phyloP scores from a whole-genome alignment of 306 rosid species.

The Dicorynia guianensis region DNA sequence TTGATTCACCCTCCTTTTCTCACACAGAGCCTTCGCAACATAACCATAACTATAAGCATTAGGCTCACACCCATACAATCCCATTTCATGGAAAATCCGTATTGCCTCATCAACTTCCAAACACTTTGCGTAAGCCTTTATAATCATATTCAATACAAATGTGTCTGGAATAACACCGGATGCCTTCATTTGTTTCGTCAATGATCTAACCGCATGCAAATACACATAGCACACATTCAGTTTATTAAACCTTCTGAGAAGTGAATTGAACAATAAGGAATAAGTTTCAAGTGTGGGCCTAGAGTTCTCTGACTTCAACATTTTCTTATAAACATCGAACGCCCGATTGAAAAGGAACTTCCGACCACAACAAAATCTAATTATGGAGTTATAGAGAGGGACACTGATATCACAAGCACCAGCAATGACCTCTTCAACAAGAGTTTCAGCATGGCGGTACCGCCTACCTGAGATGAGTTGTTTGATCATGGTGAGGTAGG shows the following conservation, averaged over 20 bases:
- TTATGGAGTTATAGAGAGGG: slow-evolving; percentile 75
- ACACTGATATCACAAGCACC: slow-evolving; percentile 80
- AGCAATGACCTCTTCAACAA: slow-evolving; percentile 68
- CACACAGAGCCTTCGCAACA: slow-evolving; percentile 81
- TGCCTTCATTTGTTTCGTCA: slow-evolving; percentile 82
- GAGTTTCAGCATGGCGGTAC: slow-evolving; percentile 72
- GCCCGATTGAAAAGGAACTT: slow-evolving; percentile 71
- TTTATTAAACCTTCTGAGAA: slow-evolving; percentile 41
- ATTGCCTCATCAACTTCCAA: slow-evolving; percentile 82
- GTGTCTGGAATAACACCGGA: slow-evolving; percentile 85
- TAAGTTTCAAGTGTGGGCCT: slow-evolving; percentile 85
- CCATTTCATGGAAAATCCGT: slow-evolving; percentile 79
- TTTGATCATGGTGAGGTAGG: slow-evolving; percentile 72
- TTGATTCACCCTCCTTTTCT: slow-evolving; percentile 82
- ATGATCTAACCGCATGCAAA: slow-evolving; percentile 39
- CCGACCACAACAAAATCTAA: slow-evolving; percentile 72
- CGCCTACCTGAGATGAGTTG: slow-evolving; percentile 62
- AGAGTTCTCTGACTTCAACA: slow-evolving; percentile 60
- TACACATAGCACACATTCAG: slow-evolving; percentile 65
- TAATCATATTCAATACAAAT: slow-evolving; percentile 81
- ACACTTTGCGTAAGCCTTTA: slow-evolving; percentile 84
- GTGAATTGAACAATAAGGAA: slow-evolving; percentile 60
- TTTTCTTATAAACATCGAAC: slow-evolving; percentile 85
- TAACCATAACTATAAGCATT: slow-evolving; percentile 68
- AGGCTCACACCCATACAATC: slow-evolving; percentile 85